Base-by-base conservation (phyloP, 768 basidiomycete species). In the Cubamyces lactineus region DNA sequence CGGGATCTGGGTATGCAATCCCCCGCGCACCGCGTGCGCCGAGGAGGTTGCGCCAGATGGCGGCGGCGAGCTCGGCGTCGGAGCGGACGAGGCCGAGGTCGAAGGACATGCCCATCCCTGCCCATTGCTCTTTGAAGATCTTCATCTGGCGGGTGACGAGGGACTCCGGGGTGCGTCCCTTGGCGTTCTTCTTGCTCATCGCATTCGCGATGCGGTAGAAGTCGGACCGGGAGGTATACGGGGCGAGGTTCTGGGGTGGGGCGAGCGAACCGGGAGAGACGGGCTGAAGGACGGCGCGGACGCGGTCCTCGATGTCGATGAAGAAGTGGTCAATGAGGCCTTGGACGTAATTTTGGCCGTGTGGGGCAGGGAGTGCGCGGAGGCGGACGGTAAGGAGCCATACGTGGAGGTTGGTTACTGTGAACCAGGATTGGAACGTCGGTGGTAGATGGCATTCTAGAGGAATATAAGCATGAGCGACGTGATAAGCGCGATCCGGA, bases 371-470 rank as follows among this genome's bases (percentile, higher is more conserved):
- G 12, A 98, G 84, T 0, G 91, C 86, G 21, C 96, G 92, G 11
- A 97, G 82, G 23, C 96, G 90, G 55, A 92, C 90, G 17, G 89
- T 89, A 52, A 96, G 85, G 66, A 98, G 80, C 90, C 95, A 96
- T 50, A 98, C 79, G 75, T 98, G 94, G 28, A 98, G 80, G 66
- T 96, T 94, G 28, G 93, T 93, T 53, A 97, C 77, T 4, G 92
- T 92, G 77, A 98, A 98, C 92, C 95, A 98, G 16, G 96, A 92
- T 70, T 98, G 96, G 75, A 96, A 97, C 0, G 96, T 97, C 13
- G 89, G 89, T 11, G 96, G 94, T 6, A 98, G 81, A 61, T 80
- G 81, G 69, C 92, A 96, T 62, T 85, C 96, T 97, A 68, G 0
- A n/a, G 52, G 11, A 15, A 13, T 13, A 24, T 34, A 41, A 8